Base-by-base conservation (phyloP, 2,329 filamentous ascomycete genomes). In the Purpureocillium lavendulum region DNA sequence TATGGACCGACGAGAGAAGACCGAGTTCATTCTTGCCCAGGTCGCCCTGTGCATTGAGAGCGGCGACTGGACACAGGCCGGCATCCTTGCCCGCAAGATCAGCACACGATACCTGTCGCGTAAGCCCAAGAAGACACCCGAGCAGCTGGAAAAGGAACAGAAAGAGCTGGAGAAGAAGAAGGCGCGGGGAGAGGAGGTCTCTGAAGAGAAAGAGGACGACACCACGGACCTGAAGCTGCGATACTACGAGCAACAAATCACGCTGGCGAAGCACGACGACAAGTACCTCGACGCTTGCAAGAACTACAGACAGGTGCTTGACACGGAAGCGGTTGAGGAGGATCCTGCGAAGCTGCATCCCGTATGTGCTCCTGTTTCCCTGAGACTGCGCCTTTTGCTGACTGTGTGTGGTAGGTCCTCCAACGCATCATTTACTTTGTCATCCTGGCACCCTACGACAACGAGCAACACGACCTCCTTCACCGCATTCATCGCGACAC, bases 201-300 rank as follows among this genome's bases (percentile, higher is more conserved):
- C 85, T 1, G 76, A 84, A 48, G 85, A 83, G 60, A 76, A 80
- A 49, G 77, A 83, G 51, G 89, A 95, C 50, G 89, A 97, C 64
- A 89, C 94, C 36, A 97, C 92, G 36, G 92, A 97, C 60, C 69
- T 98, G 50, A 98, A 98, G 75, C 75, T 98, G 51, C 80, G 79
- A 49, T 98, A 88, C 69, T 98, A 96, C 66, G 89, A 96, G 67
- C 92, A 97, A 62, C 92, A 98, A 67, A 94, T 98, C 56, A 84
- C 80, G 35, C 72, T 98, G 39, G 87, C 92, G 41, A 97, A 96
- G 74, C 89, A 98, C 55, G 92, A 98, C 49, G 80, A 88, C 69
- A 96, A 95, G 65, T 98, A 98, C 57, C 79, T 98, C 28, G 90
- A 97, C 47, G 90, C 83, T 28, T 98, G 92, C 80, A 98, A 98